Percentiles rank a stretch among this genome's conserved stretches.
Evolutionary conservation across 352 stramenopile genomes (phyloP).

Genomic region (Phytophthora pisi): DNA sequence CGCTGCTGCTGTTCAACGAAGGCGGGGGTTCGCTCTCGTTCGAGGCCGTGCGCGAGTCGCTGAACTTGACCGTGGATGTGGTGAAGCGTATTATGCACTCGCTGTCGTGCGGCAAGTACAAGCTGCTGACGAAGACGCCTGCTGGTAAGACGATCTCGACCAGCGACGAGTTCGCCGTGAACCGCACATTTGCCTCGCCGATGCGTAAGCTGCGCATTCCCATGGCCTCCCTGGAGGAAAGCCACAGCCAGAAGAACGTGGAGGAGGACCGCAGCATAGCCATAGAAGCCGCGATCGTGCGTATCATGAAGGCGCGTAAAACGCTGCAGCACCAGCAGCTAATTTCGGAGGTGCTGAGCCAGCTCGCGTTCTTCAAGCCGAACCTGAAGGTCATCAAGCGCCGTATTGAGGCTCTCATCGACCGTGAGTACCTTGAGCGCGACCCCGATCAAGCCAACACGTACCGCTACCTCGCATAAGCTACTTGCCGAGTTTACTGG

Average conservation of each 20-base stretch:
- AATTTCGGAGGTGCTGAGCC: constrained; percentile 97
- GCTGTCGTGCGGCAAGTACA: constrained; percentile 98
- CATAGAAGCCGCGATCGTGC: constrained; percentile 99
- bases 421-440: constrained; percentile 98
- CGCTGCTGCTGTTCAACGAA: constrained; percentile 96
- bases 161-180: constrained; percentile 95
- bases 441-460: constrained; percentile 95
- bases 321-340: constrained; percentile 98
- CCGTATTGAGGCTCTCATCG: constrained; percentile 97
- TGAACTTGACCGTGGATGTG: constrained; percentile 96
- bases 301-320: constrained; percentile 99
- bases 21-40: constrained; percentile 87
- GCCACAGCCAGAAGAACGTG: constrained; percentile 98
- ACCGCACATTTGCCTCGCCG: constrained; percentile 94
- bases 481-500: constrained; percentile 20
- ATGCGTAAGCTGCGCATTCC: constrained; percentile 99
- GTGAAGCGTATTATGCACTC: constrained; percentile 99
- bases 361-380: constrained; percentile 98
- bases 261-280: constrained; percentile 97
- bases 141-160: constrained; percentile 94
- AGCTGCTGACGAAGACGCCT: constrained; percentile 95
- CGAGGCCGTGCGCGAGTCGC: constrained; percentile 87
- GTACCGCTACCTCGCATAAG: constrained; percentile 96
- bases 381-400: constrained; percentile 98
- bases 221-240: constrained; percentile 98